phyloP scores from a whole-genome alignment of 2,329 filamentous ascomycete species.

The Aspergillus pseudoterreus region DNA sequence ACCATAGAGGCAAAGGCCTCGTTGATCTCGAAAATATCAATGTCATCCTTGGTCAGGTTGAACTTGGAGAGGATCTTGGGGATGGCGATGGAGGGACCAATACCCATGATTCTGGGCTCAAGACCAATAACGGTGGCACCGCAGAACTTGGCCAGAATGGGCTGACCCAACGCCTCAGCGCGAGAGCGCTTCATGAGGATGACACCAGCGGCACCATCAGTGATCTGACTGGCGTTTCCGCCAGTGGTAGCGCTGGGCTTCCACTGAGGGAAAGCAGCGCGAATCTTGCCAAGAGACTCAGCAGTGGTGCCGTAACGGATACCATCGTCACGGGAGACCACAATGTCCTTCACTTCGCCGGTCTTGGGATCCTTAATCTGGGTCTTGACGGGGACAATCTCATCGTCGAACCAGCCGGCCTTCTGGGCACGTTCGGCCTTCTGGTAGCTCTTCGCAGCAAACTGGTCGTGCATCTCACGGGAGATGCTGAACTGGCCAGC shows the following conservation, averaged over 20 bases:
- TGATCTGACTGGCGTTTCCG: conserved; percentile 89
- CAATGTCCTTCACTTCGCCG: conserved; percentile 72
- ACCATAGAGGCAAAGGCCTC: conserved; percentile 78
- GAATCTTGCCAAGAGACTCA: conserved; percentile 79
- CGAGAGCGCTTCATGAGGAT: conserved; percentile 88
- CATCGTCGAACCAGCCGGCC: conserved; percentile 77
- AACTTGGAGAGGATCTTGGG: conserved; percentile 81
- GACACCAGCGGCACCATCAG: conserved; percentile 85
- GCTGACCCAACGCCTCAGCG: conserved; percentile 77
- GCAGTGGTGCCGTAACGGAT: conserved; percentile 76
- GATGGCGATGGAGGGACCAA: conserved; percentile 88
- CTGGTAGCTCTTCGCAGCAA: conserved; percentile 79
- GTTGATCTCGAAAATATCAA: conserved; percentile 56
- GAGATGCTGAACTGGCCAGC: conserved; percentile 70
- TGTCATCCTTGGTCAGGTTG: conserved; percentile 55
- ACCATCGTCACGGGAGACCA: conserved; percentile 78
- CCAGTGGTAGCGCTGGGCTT: conserved; percentile 80
- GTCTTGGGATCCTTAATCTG: conserved; percentile 85
- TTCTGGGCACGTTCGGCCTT: conserved; percentile 81
- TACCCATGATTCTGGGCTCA: conserved; percentile 84
- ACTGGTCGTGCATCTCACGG: conserved; percentile 71
- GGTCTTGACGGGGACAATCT: conserved; percentile 79
- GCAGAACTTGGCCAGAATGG: conserved; percentile 84
- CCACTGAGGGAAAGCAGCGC: conserved; percentile 74
- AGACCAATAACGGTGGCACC: conserved; percentile 78